Evolutionary conservation across 768 basidiomycete genomes (phyloP).

Genomic region (Galerina marginata): DNA sequence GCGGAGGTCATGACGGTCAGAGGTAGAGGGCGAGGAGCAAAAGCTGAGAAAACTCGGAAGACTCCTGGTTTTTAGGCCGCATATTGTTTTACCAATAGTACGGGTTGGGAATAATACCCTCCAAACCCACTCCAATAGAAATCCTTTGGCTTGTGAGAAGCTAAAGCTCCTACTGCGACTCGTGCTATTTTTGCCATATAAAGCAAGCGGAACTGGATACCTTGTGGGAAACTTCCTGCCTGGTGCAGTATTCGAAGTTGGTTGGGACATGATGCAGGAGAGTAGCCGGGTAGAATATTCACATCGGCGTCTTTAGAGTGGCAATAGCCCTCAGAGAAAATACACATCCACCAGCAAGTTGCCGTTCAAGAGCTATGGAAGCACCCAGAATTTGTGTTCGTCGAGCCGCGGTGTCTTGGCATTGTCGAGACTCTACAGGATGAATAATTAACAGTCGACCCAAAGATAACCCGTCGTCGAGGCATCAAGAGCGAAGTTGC

Average conservation of each 20-base stretch:
- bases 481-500: too few relatives aligned
- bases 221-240: background rate
- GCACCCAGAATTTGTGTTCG: background rate
- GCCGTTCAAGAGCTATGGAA: background rate
- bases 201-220: background rate
- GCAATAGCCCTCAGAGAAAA: conserved; percentile 1
- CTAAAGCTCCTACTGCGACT: background rate
- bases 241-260: conserved; percentile 2
- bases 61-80: background rate
- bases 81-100: conserved; percentile 9
- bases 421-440: background rate
- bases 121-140: conserved; percentile 7
- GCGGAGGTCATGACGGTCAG: conserved; percentile 12
- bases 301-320: conserved; percentile 16
- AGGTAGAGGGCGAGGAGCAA: background rate
- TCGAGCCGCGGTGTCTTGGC: background rate
- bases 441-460: background rate
- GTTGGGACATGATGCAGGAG: conserved; percentile 2
- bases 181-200: background rate
- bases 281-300: conserved; percentile 15
- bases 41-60: conserved; percentile 9
- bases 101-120: conserved; percentile 8
- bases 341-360: conserved; percentile 11
- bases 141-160: conserved; percentile 6
- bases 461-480: too few relatives aligned